phyloP scores from a whole-genome alignment of 2,329 filamentous ascomycete genomes.

The Paracamarosporium sp. region DNA sequence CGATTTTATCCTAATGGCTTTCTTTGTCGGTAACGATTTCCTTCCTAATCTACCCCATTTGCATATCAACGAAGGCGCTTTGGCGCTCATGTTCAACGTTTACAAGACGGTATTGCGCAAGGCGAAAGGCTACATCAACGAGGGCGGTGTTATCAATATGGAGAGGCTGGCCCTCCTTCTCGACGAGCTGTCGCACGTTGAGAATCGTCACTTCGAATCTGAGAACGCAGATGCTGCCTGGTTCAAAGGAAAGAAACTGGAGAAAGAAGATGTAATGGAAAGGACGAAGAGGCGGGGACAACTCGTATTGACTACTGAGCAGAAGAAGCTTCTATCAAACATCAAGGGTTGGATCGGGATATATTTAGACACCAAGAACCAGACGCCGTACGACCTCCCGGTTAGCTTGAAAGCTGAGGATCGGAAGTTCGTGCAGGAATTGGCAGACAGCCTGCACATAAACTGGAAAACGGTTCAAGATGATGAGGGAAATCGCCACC shows the following conservation, averaged over 20 bases:
- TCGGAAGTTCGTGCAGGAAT: constrained; percentile 89
- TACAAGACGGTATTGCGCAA: constrained; percentile 91
- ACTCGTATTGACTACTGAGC: constrained; percentile 76
- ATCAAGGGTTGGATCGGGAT: constrained; percentile 84
- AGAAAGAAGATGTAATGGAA: constrained; percentile 70
- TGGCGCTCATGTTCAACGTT: constrained; percentile 96
- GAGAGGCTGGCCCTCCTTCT: constrained; percentile 78
- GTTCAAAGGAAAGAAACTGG: constrained; percentile 85
- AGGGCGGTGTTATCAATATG: constrained; percentile 90
- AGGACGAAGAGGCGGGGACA: constrained; percentile 67
- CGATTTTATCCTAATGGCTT: constrained; percentile 99
- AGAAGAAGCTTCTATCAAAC: constrained; percentile 81
- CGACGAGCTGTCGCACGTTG: constrained; percentile 84
- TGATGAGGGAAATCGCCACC: constrained; percentile 69
- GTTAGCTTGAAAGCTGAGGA: constrained; percentile 78
- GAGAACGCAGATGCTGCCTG: constrained; percentile 89
- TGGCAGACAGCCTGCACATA: constrained; percentile 73
- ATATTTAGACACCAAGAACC: constrained; percentile 56
- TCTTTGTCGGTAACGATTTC: constrained; percentile 99
- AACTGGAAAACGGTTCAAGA: constrained; percentile 70
- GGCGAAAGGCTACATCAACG: constrained; percentile 94
- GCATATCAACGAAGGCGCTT: constrained; percentile 97
- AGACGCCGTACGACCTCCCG: constrained; percentile 73
- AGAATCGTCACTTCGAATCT: constrained; percentile 89
- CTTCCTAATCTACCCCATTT: constrained; percentile 93